These are phyloP conservation scores for Calocera viscosa DNA, from an alignment of 768 basidiomycete genomes.

Conservation along the genomic window DNA sequence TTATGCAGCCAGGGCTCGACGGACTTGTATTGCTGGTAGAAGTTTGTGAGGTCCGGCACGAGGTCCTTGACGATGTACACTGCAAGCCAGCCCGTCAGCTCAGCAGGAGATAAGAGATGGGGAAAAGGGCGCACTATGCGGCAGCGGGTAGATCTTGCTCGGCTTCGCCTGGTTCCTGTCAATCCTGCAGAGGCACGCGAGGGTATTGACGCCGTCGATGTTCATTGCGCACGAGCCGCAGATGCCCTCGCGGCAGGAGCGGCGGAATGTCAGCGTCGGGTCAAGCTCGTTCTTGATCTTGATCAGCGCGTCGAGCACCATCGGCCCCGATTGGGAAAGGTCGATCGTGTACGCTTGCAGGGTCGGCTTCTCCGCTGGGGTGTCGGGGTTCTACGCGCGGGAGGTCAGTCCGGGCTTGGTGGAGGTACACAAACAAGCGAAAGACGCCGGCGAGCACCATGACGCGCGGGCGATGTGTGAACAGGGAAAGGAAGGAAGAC, in stretches of 20 bases:
- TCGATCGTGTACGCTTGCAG: constrained; percentile 87
- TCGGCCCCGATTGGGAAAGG: constrained; percentile 88
- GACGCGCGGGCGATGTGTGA: not conserved
- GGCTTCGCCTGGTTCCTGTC: constrained; percentile 60
- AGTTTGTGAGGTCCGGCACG: constrained; percentile 78
- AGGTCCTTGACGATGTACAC: constrained; percentile 99
- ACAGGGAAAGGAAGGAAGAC: constrained; percentile 21
- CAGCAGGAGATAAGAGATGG: constrained; percentile 7
- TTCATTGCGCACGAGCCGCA: constrained; percentile 99
- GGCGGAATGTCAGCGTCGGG: constrained; percentile 90
- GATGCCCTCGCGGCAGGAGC: constrained; percentile 88
- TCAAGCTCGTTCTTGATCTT: constrained; percentile 99
- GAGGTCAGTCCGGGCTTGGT: not conserved
- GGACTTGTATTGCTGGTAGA: constrained; percentile 99
- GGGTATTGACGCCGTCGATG: constrained; percentile 94
- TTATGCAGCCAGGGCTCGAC: constrained; percentile 95
- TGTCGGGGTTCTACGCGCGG: constrained; percentile 79
- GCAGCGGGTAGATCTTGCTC: constrained; percentile 89
- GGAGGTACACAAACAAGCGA: constrained; percentile 9
- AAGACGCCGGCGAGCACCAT: constrained; percentile 1
- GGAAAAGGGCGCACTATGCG: constrained; percentile 65
- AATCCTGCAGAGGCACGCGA: constrained; percentile 93
- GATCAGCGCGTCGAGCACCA: constrained; percentile 90
- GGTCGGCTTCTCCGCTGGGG: constrained; percentile 78
- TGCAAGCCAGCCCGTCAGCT: constrained; percentile 23